Conservation (phyloP, 306 rosid species). For the Casuarina cunninghamiana region DNA sequence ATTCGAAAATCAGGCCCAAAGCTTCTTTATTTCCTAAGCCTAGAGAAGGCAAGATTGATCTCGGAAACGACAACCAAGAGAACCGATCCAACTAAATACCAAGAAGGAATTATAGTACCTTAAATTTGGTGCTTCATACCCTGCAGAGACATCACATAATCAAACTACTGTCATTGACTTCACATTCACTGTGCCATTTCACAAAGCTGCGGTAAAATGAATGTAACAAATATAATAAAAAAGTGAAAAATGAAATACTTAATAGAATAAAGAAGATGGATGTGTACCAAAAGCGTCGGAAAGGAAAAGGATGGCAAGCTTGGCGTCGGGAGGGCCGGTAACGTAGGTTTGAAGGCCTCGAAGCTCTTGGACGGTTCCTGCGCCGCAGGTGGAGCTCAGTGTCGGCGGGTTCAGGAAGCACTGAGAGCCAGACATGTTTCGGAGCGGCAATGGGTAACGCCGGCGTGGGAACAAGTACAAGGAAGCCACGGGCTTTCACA, state of each 20-base stretch:
- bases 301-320: slow-evolving; percentile 47
- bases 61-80: no score
- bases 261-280: background rate
- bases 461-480: background rate
- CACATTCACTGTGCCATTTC: no score
- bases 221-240: no score
- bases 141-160: slow-evolving; percentile 36
- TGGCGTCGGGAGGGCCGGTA: slow-evolving; percentile 45
- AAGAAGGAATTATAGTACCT: slow-evolving; percentile 38
- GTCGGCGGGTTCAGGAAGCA: slow-evolving; percentile 47
- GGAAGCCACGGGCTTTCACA: background rate
- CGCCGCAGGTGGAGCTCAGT: slow-evolving; percentile 34
- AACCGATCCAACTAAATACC: background rate
- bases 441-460: background rate
- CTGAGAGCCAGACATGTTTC: slow-evolving; percentile 39
- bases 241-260: background rate
- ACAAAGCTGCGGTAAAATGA: no score
- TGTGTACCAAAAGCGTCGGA: slow-evolving; percentile 50
- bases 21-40: no score
- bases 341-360: slow-evolving; percentile 45
- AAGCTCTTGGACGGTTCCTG: slow-evolving; percentile 34
- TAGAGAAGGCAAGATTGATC: no score
- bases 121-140: slow-evolving; percentile 61
- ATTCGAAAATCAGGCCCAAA: no score
- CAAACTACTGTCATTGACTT: no score